phyloP scores from a whole-genome alignment of 2,329 filamentous ascomycete species.

The Aureobasidium sp. region DNA sequence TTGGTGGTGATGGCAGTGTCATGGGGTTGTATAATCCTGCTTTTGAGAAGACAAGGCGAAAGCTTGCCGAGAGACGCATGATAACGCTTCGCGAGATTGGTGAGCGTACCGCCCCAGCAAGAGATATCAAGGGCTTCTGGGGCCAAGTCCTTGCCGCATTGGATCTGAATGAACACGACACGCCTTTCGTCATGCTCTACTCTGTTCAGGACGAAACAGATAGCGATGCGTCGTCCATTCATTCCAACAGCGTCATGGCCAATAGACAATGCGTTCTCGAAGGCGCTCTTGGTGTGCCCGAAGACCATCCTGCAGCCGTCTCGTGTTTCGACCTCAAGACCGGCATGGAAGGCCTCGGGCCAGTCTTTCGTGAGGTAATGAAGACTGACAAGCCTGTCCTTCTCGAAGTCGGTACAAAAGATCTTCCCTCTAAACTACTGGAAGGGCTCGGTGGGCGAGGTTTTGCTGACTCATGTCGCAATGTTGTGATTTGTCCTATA shows the following conservation, averaged over 20 bases:
- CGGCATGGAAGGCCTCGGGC: conserved; percentile 66
- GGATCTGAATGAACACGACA: conserved; percentile 66
- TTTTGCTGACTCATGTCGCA: conserved; percentile 62
- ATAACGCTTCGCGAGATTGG: conserved; percentile 70
- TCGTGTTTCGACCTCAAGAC: conserved; percentile 60
- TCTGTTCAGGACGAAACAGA: conserved; percentile 65
- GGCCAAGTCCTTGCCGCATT: conserved; percentile 60
- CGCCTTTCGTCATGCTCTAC: conserved; percentile 71
- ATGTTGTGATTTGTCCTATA: conserved; percentile 70
- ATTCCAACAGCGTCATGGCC: conserved; percentile 54
- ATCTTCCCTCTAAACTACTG: conserved; percentile 57
- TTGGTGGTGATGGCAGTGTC: conserved; percentile 58
- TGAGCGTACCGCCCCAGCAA: conserved; percentile 65
- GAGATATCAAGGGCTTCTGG: conserved; percentile 70
- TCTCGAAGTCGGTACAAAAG: conserved; percentile 57
- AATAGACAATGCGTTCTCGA: conserved; percentile 62
- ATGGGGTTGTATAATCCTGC: conserved; percentile 72
- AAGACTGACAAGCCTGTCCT: conserved; percentile 60
- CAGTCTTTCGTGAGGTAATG: conserved; percentile 70
- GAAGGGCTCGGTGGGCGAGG: conserved; percentile 63
- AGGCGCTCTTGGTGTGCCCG: conserved; percentile 61
- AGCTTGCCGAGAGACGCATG: conserved; percentile 74
- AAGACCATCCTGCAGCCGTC: conserved; percentile 55
- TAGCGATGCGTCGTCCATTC: conserved; percentile 64
- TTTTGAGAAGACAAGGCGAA: conserved; percentile 73